Base-by-base conservation (phyloP, 805 yeast genomes). In the Clavispora phyllophila region DNA sequence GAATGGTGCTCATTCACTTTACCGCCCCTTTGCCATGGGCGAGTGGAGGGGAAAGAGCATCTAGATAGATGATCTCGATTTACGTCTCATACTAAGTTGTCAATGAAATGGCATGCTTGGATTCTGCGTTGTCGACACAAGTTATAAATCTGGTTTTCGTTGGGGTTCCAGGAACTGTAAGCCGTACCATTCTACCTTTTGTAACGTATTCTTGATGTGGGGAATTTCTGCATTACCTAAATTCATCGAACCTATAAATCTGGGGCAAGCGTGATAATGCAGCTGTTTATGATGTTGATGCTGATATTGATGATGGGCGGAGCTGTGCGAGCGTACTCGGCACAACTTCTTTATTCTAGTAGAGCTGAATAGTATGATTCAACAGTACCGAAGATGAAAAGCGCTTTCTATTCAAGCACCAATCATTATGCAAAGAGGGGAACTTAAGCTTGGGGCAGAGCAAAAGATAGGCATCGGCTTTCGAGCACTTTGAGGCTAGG, bases 101-200 rank as follows among this genome's bases (percentile, higher is more conserved):
- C 49, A 43, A 37, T 15, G 22, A 14, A 14, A 24, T 49, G 52
- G 48, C 31, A 39, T 23, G 29, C 28, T 25, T 45, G 69, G 70
- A 27, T 27, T 60, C 66, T 65, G 65, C 68, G 68, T 64, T 56
- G 52, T 63, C 70, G 72, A 53, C 31, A 67, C 63, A 66, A 28
- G 26, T 20, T 19, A 8, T 25, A 10, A n/a, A 22, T 22, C 7
- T 22, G 23, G 23, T 22, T 22, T 29, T 29, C 12, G 33, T 15
- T 29, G 33, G 15, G 33, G 20, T 15, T 7, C 20, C 9, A 12
- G n/a, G n/a, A 12, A 25, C 13, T 7, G 28, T 25, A 7, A 25
- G 14, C 10, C 3, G 13, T 38, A 2, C 12, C 9, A 24, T n/a
- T 42, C 17, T 10, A 12, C 10, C 27, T 25, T 10, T 12, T 5